Conservation (phyloP, 257 asterid species). For the Solanum sitiens region DNA sequence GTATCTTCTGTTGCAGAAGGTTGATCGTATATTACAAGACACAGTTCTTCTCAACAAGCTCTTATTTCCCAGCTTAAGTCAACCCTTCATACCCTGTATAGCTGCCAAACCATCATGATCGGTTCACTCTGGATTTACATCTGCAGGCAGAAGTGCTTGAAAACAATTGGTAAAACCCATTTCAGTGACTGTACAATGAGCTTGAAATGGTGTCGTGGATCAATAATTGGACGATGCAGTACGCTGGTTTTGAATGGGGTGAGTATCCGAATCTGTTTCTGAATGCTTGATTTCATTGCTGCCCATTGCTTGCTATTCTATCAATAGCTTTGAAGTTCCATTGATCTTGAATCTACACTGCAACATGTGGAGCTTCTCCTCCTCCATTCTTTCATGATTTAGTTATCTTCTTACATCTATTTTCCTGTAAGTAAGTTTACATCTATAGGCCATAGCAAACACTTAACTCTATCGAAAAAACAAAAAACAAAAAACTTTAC, state of each 20-base stretch:
- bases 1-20: constrained; percentile 25
- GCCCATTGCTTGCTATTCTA: not conserved
- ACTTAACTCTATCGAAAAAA: not conserved
- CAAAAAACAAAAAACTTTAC: not conserved
- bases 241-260: not conserved
- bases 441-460: not conserved
- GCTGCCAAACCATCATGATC: not conserved
- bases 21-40: constrained; percentile 5
- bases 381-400: not conserved
- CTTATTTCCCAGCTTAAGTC: not conserved
- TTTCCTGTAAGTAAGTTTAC: not conserved
- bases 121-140: not conserved
- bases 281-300: not conserved
- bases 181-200: not conserved
- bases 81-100: not conserved
- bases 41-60: not conserved
- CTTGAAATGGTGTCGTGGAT: not conserved
- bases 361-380: not conserved
- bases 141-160: not conserved
- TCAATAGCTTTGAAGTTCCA: not conserved
- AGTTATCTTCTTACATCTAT: not conserved
- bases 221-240: not conserved
- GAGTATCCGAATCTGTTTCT: not conserved
- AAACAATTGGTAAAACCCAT: not conserved
- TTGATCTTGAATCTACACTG: not conserved